Evolutionary conservation across 1,139 yeast genomes (phyloP), one percentile per base, ranked within the genome.

Genomic region (Yamadazyma triangularis): DNA sequence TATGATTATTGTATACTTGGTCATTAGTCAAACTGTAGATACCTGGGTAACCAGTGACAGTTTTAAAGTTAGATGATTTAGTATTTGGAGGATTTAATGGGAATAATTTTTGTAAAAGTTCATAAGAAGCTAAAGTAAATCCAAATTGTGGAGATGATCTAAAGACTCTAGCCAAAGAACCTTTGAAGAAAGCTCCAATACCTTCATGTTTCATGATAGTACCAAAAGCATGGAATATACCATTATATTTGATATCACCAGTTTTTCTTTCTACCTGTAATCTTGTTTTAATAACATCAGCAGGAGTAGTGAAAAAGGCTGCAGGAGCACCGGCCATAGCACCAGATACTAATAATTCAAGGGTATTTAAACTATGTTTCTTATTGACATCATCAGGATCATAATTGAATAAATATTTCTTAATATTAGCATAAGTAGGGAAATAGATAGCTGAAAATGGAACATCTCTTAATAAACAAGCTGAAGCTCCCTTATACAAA

Each of bases 271-370:
- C 95, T 44, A 88, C 81, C 64, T 91, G 98, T 42, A 91, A 68
- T 60, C 97, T 80, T 6, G 98, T 91, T 65, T 91, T 91, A 49
- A 91, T 85, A 31, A 91, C 98, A 70, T 89, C 97, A 44, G 88
- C 89, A 2, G 97, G 97, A 1, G 97, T 89, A 4, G 97, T 89
- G 48, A 89, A 68, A 57, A 84, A 89, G 4, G 98, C 98, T 23
- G 97, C 94, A 9, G 98, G 98, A 63, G 94, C 88, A 55, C 98
- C 98, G 13, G 98, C 97, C 47, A 89, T 58, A 9, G 96, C 97
- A 60, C 98, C 98, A 41, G 95, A 77, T 12, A 77, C 58, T 41
- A 91, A 73, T 46, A 91, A 66, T 58, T 91, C 95, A 81, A 89
- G 79, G 15, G 95, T 76, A 41, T 77, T 77, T 39, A 91, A 73